Conservation (phyloP, 257 asterid genomes). For the Mitragyna speciosa region DNA sequence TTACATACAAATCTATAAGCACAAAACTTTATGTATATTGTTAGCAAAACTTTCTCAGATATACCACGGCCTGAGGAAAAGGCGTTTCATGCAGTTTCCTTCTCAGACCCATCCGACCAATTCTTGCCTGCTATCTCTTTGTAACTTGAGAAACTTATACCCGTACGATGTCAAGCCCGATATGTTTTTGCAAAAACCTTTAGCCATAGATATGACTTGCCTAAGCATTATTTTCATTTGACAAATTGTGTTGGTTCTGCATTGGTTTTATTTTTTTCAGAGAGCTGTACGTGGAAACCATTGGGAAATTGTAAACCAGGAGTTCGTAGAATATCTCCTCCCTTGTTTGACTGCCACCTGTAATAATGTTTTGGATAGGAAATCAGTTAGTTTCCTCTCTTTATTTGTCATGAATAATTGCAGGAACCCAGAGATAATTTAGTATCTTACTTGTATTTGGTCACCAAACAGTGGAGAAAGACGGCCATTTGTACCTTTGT, state of each 20-base stretch:
- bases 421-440: background rate
- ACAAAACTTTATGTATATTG: constrained; percentile 11
- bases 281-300: constrained; percentile 58
- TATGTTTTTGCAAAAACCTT: constrained; percentile 1
- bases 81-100: background rate
- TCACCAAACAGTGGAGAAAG: constrained; percentile 72
- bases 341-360: constrained; percentile 66
- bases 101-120: constrained; percentile 1
- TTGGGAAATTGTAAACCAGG: constrained; percentile 91
- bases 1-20: constrained; percentile 15
- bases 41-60: constrained; percentile 26
- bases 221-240: constrained; percentile 3
- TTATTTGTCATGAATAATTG: background rate
- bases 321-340: constrained; percentile 74
- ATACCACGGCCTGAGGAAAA: constrained; percentile 7
- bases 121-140: constrained; percentile 16
- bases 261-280: constrained; percentile 35
- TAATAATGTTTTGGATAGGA: constrained; percentile 16
- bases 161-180: constrained; percentile 3
- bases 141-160: constrained; percentile 19
- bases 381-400: constrained; percentile 25
- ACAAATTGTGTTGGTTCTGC: constrained; percentile 7
- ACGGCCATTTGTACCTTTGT: constrained; percentile 86
- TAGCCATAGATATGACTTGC: constrained; percentile 17
- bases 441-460: constrained; percentile 72